Base-by-base conservation (phyloP, 495 filamentous ascomycete species). In the Aspergillus diversus region DNA sequence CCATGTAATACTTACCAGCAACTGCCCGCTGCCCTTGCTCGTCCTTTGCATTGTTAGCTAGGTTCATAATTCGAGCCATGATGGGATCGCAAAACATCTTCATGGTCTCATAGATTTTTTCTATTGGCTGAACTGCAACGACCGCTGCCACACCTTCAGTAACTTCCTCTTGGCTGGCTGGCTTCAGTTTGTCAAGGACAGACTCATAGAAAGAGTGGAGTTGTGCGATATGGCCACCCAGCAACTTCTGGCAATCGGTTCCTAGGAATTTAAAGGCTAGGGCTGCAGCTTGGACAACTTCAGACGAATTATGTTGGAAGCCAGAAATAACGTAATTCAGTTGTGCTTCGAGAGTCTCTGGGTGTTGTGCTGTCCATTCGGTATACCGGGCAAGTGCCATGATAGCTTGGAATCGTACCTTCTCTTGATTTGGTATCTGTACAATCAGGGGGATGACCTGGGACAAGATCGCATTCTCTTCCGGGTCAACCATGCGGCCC, bases 191-290 rank as follows among this genome's bases (percentile, higher is more conserved):
- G 70, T 96, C 90, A 11, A 97, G 82, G 50, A 96, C 88, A 46
- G 88, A 88, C 68, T 95, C 87, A 72, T 96, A 99, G 74, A 99
- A 98, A 9, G 85, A 79, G 69, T 99, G 95, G 1, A 99, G 83
- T 66, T 97, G 90, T 11, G 82, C 69, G 46, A 95, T 89, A 71
- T 93, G 92, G 8, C 84, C 86, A 52, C 88, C 87, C 7, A 99
- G 84, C 13, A 97, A 82, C 65, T 90, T 86, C 68, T 89, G 91
- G 79, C 95, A 99, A 75, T 99, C 95, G 13, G 86, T 89, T 67
- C 96, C 97, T 73, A 98, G 91, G 81, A 97, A 99, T 69, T 93
- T 96, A 77, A 99, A 91, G 7, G 94, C 90, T 77, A 98, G 87
- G 5, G 95, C 95, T 27, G 95, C 90, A 16, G 95, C 95, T 59